phyloP scores from a whole-genome alignment of 2,329 filamentous ascomycete species.

The Colletotrichum navitas region DNA sequence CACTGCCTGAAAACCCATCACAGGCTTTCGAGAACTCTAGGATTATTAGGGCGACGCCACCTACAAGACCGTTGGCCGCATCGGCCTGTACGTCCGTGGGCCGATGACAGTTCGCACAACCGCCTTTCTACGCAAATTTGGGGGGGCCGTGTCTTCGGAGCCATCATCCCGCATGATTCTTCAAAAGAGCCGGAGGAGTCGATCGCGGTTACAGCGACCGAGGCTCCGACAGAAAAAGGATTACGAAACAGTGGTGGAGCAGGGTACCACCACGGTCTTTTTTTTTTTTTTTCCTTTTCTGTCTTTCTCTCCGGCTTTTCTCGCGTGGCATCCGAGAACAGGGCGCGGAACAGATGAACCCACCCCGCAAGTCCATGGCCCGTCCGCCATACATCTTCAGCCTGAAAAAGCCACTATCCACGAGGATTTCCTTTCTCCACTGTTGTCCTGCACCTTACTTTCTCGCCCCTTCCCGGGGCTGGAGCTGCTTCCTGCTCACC shows the following conservation, averaged over 20 bases:
- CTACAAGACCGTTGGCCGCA: neutral
- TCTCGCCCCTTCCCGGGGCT: no score
- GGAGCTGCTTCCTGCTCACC: neutral
- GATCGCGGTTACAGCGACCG: neutral
- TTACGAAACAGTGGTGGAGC: neutral
- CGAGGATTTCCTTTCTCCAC: neutral
- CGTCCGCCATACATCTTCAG: slow-evolving; percentile 11
- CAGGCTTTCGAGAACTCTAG: slow-evolving; percentile 8
- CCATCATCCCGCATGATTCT: neutral
- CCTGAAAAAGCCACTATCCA: neutral
- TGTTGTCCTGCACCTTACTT: neutral
- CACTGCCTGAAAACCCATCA: neutral
- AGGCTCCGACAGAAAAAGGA: slow-evolving; percentile 3
- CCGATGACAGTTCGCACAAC: neutral
- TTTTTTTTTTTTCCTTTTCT: neutral
- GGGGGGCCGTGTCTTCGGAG: neutral
- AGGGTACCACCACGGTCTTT: slow-evolving; percentile 17
- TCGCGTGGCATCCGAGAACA: slow-evolving; percentile 11
- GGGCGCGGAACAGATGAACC: slow-evolving; percentile 33
- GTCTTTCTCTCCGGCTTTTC: no score
- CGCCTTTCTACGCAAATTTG: neutral
- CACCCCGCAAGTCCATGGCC: slow-evolving; percentile 31
- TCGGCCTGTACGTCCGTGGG: neutral
- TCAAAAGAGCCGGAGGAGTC: slow-evolving; percentile 1
- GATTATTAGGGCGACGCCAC: neutral